These are phyloP conservation scores for Curvularia lunata DNA, from an alignment of 2,329 filamentous ascomycete genomes.

Conservation along the genomic window DNA sequence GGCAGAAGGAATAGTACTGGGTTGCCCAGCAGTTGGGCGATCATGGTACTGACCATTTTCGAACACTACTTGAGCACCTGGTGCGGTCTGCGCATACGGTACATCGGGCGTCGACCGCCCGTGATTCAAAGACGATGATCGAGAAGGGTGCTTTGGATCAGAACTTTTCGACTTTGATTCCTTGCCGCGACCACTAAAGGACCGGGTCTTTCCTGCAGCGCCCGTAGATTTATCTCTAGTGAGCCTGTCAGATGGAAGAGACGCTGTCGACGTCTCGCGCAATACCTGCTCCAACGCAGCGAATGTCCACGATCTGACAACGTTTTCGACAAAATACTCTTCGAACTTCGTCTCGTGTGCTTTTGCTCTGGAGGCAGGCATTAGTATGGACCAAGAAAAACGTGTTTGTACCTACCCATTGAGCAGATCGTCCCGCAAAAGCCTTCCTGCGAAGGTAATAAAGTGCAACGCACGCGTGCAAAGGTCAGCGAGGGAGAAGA, in stretches of 20 bases:
- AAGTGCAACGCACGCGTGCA: conserved; percentile 84
- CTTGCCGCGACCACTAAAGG: conserved; percentile 55
- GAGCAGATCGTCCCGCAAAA: conserved; percentile 79
- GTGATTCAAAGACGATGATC: conserved; percentile 65
- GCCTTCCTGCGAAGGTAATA: conserved; percentile 77
- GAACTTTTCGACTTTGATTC: conserved; percentile 69
- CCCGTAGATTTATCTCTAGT: conserved; percentile 32
- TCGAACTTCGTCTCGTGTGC: conserved; percentile 40
- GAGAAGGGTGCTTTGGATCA: conserved; percentile 71
- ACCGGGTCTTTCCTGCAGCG: conserved; percentile 56
- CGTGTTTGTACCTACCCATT: conserved; percentile 57
- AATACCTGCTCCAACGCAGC: conserved; percentile 77
- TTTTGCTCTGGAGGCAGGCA: conserved; percentile 36
- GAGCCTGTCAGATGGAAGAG: conserved; percentile 65
- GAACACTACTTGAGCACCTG: conserved; percentile 45
- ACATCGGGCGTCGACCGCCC: conserved; percentile 42
- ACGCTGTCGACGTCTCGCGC: conserved; percentile 73
- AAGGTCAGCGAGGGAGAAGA: conserved; percentile 82
- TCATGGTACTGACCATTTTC: conserved; percentile 49
- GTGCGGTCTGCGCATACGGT: conserved; percentile 40
- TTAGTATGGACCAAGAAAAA: conserved; percentile 21
- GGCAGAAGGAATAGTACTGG: conserved; percentile 28
- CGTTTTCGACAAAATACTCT: conserved; percentile 69
- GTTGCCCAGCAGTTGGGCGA: conserved; percentile 31
- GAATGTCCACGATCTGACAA: conserved; percentile 80